phyloP scores from a whole-genome alignment of 2,329 filamentous ascomycete species.

The Polychaeton citri region DNA sequence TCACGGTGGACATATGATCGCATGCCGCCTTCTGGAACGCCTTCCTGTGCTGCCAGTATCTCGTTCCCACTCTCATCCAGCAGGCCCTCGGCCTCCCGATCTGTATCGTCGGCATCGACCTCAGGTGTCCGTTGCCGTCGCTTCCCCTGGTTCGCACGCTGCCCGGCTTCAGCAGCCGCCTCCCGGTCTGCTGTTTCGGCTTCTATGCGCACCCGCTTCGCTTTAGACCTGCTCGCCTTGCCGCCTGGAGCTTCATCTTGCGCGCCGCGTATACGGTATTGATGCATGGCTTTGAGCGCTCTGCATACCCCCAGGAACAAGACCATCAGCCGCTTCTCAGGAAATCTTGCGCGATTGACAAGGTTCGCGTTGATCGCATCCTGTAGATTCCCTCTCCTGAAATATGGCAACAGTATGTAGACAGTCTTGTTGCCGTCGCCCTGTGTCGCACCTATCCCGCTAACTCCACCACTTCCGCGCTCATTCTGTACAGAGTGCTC shows the following conservation, averaged over 20 bases:
- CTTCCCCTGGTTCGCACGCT: conserved; percentile 34
- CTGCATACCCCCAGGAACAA: conserved; percentile 86
- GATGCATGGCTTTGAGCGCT: conserved; percentile 80
- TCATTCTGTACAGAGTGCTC: conserved; percentile 75
- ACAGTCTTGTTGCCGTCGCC: conserved; percentile 74
- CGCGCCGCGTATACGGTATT: conserved; percentile 56
- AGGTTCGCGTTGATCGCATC: conserved; percentile 98
- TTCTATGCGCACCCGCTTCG: conserved; percentile 41
- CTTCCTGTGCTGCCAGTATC: conserved; percentile 52
- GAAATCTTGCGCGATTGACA: conserved; percentile 85
- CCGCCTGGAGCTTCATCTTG: conserved; percentile 26
- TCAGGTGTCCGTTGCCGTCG: conserved; percentile 17
- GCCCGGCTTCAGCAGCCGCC: conserved; percentile 29
- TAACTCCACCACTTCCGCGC: conserved; percentile 20
- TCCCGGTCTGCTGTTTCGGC: conserved; percentile 41
- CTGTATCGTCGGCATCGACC: conserved; percentile 43
- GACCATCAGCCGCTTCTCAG: conserved; percentile 75
- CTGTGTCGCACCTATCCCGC: conserved; percentile 14
- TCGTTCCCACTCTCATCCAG: conserved; percentile 54
- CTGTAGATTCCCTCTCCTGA: conserved; percentile 86
- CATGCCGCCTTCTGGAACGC: conserved; percentile 53
- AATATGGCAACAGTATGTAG: conserved; percentile 93
- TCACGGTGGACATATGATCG: conserved; percentile 87
- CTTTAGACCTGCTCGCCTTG: conserved; percentile 37
- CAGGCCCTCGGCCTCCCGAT: conserved; percentile 67